Evolutionary conservation across 1,284 basidiomycete species (phyloP).

Genomic region (Rhodotorula sp.): DNA sequence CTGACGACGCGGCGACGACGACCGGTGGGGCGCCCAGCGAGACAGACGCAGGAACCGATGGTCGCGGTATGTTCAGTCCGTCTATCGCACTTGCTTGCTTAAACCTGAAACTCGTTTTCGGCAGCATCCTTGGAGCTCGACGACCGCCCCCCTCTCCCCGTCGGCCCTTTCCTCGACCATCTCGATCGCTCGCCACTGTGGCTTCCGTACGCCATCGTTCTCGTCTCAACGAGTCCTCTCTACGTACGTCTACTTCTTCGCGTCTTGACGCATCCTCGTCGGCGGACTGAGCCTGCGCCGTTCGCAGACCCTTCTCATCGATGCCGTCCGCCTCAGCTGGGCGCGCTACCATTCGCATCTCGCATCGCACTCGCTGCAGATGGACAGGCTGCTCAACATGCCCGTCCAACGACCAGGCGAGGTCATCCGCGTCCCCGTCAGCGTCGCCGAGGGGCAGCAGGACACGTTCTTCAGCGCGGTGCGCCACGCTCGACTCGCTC

Average conservation of each 20-base stretch:
- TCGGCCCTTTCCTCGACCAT: neutral
- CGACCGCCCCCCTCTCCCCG: neutral
- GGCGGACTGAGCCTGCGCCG: neutral
- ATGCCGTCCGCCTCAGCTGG: constrained; percentile 51
- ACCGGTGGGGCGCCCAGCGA: constrained; percentile 43
- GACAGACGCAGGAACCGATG: constrained; percentile 9
- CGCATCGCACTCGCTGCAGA: constrained; percentile 49
- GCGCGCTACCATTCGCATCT: constrained; percentile 50
- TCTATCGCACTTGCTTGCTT: neutral
- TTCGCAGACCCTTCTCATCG: constrained; percentile 47
- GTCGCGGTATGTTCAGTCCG: neutral
- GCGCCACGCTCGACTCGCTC: neutral
- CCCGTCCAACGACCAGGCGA: constrained; percentile 48
- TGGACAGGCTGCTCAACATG: constrained; percentile 50
- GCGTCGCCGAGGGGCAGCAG: neutral
- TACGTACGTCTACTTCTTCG: constrained; percentile 12
- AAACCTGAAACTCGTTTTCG: neutral
- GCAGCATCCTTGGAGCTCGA: neutral
- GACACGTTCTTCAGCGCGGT: constrained; percentile 27
- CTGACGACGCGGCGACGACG: constrained; percentile 44
- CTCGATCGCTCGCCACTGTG: constrained; percentile 16
- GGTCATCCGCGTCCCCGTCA: constrained; percentile 39
- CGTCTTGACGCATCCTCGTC: too few species aligned
- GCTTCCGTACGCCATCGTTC: constrained; percentile 38
- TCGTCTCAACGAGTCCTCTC: constrained; percentile 31